Conservation (phyloP, 768 basidiomycete genomes). For the Mycena haematopus region DNA sequence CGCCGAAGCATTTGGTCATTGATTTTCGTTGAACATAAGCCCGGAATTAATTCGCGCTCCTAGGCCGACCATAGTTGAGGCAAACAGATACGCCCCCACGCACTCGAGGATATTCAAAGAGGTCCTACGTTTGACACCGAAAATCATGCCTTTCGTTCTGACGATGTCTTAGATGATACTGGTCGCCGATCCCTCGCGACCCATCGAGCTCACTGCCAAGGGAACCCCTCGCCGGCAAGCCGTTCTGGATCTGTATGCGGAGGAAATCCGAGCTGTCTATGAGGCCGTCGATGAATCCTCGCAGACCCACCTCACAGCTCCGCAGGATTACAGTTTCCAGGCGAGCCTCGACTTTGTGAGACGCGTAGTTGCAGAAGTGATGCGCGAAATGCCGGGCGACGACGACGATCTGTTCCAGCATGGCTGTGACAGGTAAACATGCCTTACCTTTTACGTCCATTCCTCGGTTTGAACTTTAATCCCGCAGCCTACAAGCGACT, state of each 20-base stretch:
- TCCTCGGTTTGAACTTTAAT: not conserved
- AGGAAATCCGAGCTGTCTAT: conserved; percentile 36
- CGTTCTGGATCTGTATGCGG: conserved; percentile 27
- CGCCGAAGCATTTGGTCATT: conserved; percentile 35
- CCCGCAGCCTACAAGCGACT: conserved; percentile 12
- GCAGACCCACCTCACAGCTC: conserved; percentile 14
- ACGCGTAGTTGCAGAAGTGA: conserved; percentile 38
- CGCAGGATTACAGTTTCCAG: conserved; percentile 4
- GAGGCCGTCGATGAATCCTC: conserved; percentile 21
- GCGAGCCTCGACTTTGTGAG: conserved; percentile 39
- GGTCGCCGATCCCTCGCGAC: conserved; percentile 6
- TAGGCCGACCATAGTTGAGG: conserved; percentile 47
- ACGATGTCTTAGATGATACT: conserved; percentile 17
- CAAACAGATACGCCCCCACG: conserved; percentile 49
- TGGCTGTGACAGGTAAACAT: conserved; percentile 47
- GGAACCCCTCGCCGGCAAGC: conserved; percentile 32
- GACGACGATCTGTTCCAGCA: conserved; percentile 46
- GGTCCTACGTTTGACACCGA: conserved; percentile 29
- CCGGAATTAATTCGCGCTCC: no score
- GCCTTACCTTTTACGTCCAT: no score
- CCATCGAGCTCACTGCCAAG: conserved; percentile 30
- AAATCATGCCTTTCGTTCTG: not conserved
- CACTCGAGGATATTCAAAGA: conserved; percentile 56
- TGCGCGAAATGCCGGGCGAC: conserved; percentile 36
- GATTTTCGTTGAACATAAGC: not conserved